Base-by-base conservation (phyloP, 2,329 filamentous ascomycete species). In the Proliferodiscus dingleyae region DNA sequence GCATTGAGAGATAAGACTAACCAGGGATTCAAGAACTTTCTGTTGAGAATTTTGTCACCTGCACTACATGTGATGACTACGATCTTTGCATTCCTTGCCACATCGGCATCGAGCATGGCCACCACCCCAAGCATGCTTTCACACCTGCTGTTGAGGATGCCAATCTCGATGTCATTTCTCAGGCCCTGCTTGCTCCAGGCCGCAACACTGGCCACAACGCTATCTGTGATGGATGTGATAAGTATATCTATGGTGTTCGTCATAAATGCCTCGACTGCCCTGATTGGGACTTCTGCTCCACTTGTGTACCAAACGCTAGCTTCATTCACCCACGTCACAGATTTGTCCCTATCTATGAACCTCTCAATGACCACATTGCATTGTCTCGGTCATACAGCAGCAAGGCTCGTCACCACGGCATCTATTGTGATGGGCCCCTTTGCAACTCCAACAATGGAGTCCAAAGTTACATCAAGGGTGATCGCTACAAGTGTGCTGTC, bases 211-310 rank as follows among this genome's bases (percentile, higher is more conserved):
- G 78, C 50, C 93, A 98, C 70, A 82, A 87, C 49, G 93, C 94
- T 50, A 83, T 96, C 54, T 98, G 93, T 63, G 93, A 98, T 71
- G 88, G 88, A 32, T 98, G 94, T 66, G 87, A 97, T 59, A 85
- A 80, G 75, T 82, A 81, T 65, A 93, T 98, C 60, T 75, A 77
- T 57, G 94, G 93, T 58, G 77, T 95, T 46, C 91, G 93, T 57
- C 85, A 97, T 78, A 98, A 98, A 76, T 98, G 93, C 66, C 75
- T 97, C 54, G 84, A 89, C 64, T 98, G 93, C 72, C 93, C 94
- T 34, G 93, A 98, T 67, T 98, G 89, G 86, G 93, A 98, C 62
- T 97, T 87, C 70, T 98, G 93, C 73, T 75, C 77, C 19, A 72
- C 79, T 7, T 98, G 94, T 68, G 67, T 88, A 47, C 69, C 74